A percentile compares a stretch with the other conserved stretches of the same genome.
Evolutionary conservation across 2,329 filamentous ascomycete genomes (phyloP).

Genomic region (Epichloe festucae): DNA sequence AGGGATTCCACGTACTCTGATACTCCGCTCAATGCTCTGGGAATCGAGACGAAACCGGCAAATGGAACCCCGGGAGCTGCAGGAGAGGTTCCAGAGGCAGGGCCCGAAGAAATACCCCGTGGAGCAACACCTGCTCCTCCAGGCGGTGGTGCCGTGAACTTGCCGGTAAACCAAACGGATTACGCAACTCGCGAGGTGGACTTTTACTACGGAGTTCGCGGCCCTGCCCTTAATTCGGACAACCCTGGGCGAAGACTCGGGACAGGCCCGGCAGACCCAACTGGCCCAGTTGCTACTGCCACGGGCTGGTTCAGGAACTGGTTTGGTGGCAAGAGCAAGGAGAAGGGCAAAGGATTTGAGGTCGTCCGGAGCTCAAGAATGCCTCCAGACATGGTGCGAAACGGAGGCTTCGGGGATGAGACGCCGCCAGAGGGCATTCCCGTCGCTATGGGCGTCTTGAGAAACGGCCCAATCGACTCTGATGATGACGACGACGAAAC

Average conservation of each 20-base stretch:
- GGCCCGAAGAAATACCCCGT: conserved; percentile 24
- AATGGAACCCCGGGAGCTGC: conserved; percentile 2
- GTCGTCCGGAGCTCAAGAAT: conserved; percentile 84
- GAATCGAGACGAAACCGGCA: conserved; percentile 21
- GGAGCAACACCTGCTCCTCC: conserved; percentile 32
- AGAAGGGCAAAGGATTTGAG: conserved; percentile 93
- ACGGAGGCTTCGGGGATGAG: conserved; percentile 46
- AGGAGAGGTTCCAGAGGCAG: conserved; percentile 24
- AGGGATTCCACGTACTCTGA: conserved; percentile 22
- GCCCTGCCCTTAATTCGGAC: conserved; percentile 73
- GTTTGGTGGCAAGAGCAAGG: conserved; percentile 76
- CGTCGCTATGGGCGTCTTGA: conserved; percentile 47
- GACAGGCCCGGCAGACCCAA: conserved; percentile 89
- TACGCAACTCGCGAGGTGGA: conserved; percentile 92
- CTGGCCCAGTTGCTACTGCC: conserved; percentile 77
- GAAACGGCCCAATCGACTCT: conserved; percentile 50
- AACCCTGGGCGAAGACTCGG: conserved; percentile 73
- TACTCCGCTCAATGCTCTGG: conserved; percentile 15
- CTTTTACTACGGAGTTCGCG: conserved; percentile 89
- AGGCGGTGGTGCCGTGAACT: conserved; percentile 17
- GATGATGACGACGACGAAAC: conserved; percentile 38
- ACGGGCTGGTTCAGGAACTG: conserved; percentile 77
- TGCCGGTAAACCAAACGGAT: conserved; percentile 54
- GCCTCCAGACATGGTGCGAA: conserved; percentile 54
- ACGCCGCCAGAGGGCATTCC: conserved; percentile 54